Evolutionary conservation across 2,329 filamentous ascomycete species (phyloP).

Genomic region (Sporothrix protearum): DNA sequence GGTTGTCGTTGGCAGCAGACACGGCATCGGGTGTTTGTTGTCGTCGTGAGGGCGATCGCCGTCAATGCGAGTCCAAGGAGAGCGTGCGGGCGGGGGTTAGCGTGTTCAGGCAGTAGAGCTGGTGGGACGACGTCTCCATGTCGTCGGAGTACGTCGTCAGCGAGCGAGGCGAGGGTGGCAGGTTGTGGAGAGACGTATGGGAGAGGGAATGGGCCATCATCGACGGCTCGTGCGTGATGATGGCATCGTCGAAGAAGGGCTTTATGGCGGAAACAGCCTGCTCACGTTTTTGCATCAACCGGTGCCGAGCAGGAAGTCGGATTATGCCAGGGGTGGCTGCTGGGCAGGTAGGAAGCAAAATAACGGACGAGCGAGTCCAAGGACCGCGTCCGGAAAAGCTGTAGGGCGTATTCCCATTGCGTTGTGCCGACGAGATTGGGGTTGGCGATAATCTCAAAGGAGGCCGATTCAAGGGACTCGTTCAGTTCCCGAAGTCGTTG

Average conservation of each 20-base stretch:
- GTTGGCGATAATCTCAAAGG: conserved; percentile 60
- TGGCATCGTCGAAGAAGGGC: conserved; percentile 43
- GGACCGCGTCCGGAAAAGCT: conserved; percentile 57
- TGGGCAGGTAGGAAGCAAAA: conserved; percentile 57
- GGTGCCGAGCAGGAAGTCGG: conserved; percentile 27
- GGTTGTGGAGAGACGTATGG: conserved; percentile 32
- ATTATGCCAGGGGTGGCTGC: conserved; percentile 47
- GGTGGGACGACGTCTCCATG: conserved; percentile 38
- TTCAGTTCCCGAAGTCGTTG: conserved; percentile 55
- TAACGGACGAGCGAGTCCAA: conserved; percentile 59
- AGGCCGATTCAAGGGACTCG: conserved; percentile 53
- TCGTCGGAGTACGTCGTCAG: conserved; percentile 49
- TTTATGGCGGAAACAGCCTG: conserved; percentile 30
- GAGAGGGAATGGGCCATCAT: conserved; percentile 31
- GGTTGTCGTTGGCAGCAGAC: conserved; percentile 25
- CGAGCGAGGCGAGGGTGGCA: conserved; percentile 48
- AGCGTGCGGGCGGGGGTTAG: conserved; percentile 47
- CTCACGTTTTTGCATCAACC: not conserved
- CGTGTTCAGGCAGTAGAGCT: conserved; percentile 36
- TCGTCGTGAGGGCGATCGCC: conserved; percentile 33
- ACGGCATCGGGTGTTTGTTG: not conserved
- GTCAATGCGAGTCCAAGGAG: conserved; percentile 50
- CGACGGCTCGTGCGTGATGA: conserved; percentile 47
- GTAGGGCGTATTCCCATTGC: conserved; percentile 57
- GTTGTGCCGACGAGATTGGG: conserved; percentile 55